A percentile compares a stretch with the other conserved stretches of the same genome.
Conservation (phyloP, 2,329 filamentous ascomycete genomes). For the Calycina marina region DNA sequence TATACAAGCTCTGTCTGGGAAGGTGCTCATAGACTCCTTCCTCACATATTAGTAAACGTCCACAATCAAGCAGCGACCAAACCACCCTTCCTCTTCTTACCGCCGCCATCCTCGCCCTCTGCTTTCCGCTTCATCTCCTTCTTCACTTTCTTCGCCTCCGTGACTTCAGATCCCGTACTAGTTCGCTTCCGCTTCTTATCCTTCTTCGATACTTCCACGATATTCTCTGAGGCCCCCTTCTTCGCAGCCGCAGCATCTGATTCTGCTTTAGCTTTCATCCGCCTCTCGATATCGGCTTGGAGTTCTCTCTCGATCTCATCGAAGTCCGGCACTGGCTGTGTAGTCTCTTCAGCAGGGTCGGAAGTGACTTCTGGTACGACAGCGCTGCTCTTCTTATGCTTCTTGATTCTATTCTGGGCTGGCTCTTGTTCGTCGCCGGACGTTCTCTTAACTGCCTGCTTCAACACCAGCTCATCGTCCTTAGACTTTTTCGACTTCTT, state of each 20-base stretch:
- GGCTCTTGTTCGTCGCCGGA: background rate
- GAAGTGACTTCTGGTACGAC: background rate
- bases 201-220: constrained; percentile 5
- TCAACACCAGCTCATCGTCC: background rate
- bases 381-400: background rate
- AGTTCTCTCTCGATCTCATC: constrained; percentile 11
- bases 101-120: constrained; percentile 3
- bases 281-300: constrained; percentile 14
- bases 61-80: too few relatives aligned
- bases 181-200: constrained; percentile 7
- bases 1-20: too few relatives aligned
- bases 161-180: constrained; percentile 2
- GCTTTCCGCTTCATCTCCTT: constrained; percentile 8
- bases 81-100: constrained; percentile 2
- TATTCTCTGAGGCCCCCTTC: constrained; percentile 3
- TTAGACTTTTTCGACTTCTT: constrained; percentile 35
- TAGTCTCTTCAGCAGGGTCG: constrained; percentile 2
- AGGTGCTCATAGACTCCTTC: too few relatives aligned
- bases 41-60: too few relatives aligned
- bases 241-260: constrained; percentile 5
- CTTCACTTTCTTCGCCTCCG: constrained; percentile 5
- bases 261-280: constrained; percentile 6
- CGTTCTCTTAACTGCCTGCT: background rate
- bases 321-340: constrained; percentile 9
- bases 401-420: constrained; percentile 1